phyloP scores from a whole-genome alignment of 345 rosid species.

The Syzygium grande region DNA sequence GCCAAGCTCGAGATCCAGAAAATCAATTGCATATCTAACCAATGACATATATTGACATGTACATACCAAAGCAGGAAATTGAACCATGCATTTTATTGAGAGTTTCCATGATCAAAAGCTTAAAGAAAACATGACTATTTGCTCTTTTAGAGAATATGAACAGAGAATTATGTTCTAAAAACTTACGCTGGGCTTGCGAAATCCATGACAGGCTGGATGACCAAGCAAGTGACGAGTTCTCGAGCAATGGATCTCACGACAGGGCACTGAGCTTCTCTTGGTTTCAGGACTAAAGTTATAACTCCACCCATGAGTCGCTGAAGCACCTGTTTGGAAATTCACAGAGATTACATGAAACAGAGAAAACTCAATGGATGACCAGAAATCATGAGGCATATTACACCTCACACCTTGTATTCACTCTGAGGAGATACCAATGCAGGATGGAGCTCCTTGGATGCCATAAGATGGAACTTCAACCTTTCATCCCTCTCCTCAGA shows the following conservation, averaged over 20 bases:
- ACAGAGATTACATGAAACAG: not conserved
- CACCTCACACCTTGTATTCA: constrained; percentile 94
- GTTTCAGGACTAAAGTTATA: constrained; percentile 71
- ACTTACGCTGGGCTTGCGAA: constrained; percentile 86
- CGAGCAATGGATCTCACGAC: constrained; percentile 86
- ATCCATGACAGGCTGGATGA: constrained; percentile 79
- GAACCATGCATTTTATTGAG: not conserved
- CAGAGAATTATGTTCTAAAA: not conserved
- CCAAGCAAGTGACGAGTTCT: constrained; percentile 93
- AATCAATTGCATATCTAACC: not conserved
- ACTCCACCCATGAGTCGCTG: constrained; percentile 79
- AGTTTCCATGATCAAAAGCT: not conserved
- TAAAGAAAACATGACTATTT: not conserved
- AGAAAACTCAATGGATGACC: constrained; percentile 1
- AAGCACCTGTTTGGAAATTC: constrained; percentile 47
- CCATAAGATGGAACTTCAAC: constrained; percentile 79
- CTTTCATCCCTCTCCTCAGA: constrained; percentile 93
- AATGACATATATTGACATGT: not conserved
- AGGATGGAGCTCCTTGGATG: constrained; percentile 89
- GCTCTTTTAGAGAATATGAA: not conserved
- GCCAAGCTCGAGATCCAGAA: not conserved
- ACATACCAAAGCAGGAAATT: not conserved
- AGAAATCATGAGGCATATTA: constrained; percentile 8
- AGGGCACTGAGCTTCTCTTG: constrained; percentile 91
- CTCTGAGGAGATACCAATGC: constrained; percentile 81